Evolutionary conservation across 441 rosid genomes (phyloP), one percentile per base, ranked within the genome.

Genomic region (Adansonia grandidieri): DNA sequence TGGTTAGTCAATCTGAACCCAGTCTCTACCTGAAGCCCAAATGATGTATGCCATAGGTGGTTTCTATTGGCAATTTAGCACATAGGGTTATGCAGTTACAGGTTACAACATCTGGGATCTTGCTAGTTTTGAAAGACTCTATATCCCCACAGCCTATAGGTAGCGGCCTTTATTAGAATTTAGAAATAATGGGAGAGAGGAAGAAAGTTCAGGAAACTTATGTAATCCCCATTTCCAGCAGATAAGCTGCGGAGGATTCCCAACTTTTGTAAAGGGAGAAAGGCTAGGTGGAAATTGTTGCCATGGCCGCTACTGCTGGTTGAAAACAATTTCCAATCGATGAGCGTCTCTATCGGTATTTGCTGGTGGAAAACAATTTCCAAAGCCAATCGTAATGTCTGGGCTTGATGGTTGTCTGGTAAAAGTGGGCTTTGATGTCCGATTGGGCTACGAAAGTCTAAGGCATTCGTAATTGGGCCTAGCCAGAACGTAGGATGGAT

Each of bases 311-410:
- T 65, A 87, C 88, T 88, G 93, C 98, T 93, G 95, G 94, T 93
- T 95, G 97, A 92, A 92, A 95, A 91, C 96, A 93, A 92, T 93
- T 91, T 92, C 93, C 98, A 90, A 89, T 89, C 92, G 42, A 37
- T 2, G 42, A 37, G 42, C 47, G 47, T 7, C 6, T 44, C 47
- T 7, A 6, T 44, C 9, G 47, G 47, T 5, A 37, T 37, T 37
- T 37, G 42, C 47, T 44, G 9, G 47, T 44, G 8, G 47, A 44
- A 44, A 44, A 44, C 47, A 6, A 44, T 44, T 44, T 7, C 94
- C 92, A 11, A 6, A 15, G 50, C 13, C 2, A 42, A 8, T 1
- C 45, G 45, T 42, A 42, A 6, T 42, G 45, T 6, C 45, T 42
- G 45, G 45, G 45, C 45, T 42, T 42, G 45, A 42, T 42, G 45